Evolutionary conservation across 1,284 basidiomycete genomes (phyloP).

Genomic region (Pseudozyma sp.): DNA sequence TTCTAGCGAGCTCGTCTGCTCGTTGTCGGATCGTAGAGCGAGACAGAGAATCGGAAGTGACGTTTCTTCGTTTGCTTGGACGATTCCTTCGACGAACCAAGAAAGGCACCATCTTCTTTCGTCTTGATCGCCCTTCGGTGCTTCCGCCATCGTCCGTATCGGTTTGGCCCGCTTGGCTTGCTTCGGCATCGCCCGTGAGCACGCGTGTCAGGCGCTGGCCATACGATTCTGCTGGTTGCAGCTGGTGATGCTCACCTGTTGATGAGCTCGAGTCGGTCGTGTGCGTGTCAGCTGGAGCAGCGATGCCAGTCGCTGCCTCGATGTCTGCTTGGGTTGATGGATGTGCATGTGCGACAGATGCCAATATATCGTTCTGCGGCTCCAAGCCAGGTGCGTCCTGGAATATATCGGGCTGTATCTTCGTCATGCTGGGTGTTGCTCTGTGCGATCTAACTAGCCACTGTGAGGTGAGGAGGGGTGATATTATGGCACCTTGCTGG

Average conservation of each 20-base stretch:
- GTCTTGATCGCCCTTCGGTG: conserved; percentile 2
- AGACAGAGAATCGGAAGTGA: background rate
- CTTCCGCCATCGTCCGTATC: conserved; percentile 1
- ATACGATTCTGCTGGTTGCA: conserved; percentile 31
- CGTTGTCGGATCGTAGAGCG: conserved; percentile 22
- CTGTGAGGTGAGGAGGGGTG: background rate
- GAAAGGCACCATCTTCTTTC: conserved; percentile 6
- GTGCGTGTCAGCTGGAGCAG: background rate
- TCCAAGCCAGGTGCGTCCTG: conserved; percentile 47
- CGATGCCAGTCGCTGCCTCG: conserved; percentile 18
- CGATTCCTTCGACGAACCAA: conserved; percentile 3
- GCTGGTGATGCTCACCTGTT: background rate
- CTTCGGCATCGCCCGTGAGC: conserved; percentile 29
- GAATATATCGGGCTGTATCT: conserved; percentile 15
- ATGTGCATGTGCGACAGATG: conserved; percentile 19
- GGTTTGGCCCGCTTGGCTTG: background rate
- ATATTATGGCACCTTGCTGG: too few species aligned
- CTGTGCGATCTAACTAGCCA: background rate
- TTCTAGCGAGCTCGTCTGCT: conserved; percentile 34
- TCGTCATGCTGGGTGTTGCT: conserved; percentile 5
- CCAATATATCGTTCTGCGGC: conserved; percentile 25
- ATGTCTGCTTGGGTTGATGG: conserved; percentile 13
- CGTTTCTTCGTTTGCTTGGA: background rate
- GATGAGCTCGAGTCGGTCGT: conserved; percentile 5
- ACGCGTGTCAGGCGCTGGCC: conserved; percentile 33